Conservation (phyloP, 164 flowering plant species). For the Chloranthus sessilifolius region DNA sequence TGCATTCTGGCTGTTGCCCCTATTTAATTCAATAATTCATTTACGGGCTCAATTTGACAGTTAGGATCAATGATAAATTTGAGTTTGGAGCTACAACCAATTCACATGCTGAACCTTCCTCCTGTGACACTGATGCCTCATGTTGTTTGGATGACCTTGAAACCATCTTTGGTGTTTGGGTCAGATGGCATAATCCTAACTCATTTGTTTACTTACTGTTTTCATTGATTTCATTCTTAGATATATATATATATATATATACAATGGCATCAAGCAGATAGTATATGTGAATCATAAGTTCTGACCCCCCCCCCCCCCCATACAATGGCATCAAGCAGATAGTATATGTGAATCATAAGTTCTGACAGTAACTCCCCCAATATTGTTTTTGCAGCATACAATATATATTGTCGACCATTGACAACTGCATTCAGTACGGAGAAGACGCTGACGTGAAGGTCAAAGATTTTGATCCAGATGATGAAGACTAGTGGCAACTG, state of each 20-base stretch:
- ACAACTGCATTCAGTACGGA: conserved; percentile 77
- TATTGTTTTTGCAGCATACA: conserved; percentile 54
- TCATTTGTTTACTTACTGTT: no score
- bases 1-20: no score
- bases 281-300: neutral
- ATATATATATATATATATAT: neutral
- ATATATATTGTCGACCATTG: conserved; percentile 66
- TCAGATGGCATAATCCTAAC: neutral
- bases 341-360: neutral
- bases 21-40: no score
- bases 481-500: conserved; percentile 22
- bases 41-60: no score
- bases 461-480: conserved; percentile 71
- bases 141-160: neutral
- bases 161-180: neutral
- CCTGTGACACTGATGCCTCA: no score
- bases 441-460: conserved; percentile 97
- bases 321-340: neutral
- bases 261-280: neutral
- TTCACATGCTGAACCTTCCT: no score
- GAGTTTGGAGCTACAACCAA: no score
- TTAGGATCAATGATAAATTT: no score
- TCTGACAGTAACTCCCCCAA: neutral
- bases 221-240: neutral
- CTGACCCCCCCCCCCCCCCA: neutral